A percentile compares a stretch with the other conserved stretches of the same genome.
These are phyloP conservation scores for Penicillium sp. DNA, from an alignment of 2,329 filamentous ascomycete genomes.

Conservation along the genomic window DNA sequence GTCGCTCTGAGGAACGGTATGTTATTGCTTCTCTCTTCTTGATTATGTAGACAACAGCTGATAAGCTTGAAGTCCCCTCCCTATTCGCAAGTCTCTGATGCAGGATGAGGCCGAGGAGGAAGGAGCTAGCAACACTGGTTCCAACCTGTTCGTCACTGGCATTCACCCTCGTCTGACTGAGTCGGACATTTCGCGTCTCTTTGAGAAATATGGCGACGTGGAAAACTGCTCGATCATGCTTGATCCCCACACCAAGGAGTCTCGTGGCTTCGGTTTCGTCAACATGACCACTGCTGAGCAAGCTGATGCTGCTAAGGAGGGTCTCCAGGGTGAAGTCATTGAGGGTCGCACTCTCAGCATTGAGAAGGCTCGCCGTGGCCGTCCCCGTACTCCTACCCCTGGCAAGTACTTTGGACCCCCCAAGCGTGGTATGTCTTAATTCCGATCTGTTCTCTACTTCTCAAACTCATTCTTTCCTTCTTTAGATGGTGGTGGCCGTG, in stretches of 20 bases:
- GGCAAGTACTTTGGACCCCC: constrained; percentile 99
- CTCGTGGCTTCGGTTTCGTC: constrained; percentile 97
- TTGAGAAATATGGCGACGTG: constrained; percentile 98
- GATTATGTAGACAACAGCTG: neutral
- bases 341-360: constrained; percentile 96
- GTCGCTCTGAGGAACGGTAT: constrained; percentile 55
- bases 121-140: constrained; percentile 85
- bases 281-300: constrained; percentile 97
- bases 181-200: constrained; percentile 87
- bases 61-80: neutral
- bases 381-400: constrained; percentile 91
- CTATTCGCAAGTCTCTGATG: constrained; percentile 16
- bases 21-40: constrained; percentile 6
- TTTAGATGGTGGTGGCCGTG: constrained; percentile 32
- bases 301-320: constrained; percentile 95
- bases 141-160: constrained; percentile 97
- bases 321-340: constrained; percentile 89
- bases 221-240: constrained; percentile 99
- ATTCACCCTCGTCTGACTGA: constrained; percentile 92
- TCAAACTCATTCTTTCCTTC: neutral
- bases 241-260: constrained; percentile 97
- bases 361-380: constrained; percentile 94
- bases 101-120: constrained; percentile 59
- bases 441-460: neutral
- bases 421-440: constrained; percentile 75